Evolutionary conservation across 257 asterid species (phyloP), one percentile per base, ranked within the genome.

Genomic region (Nicotiana sylvestris): DNA sequence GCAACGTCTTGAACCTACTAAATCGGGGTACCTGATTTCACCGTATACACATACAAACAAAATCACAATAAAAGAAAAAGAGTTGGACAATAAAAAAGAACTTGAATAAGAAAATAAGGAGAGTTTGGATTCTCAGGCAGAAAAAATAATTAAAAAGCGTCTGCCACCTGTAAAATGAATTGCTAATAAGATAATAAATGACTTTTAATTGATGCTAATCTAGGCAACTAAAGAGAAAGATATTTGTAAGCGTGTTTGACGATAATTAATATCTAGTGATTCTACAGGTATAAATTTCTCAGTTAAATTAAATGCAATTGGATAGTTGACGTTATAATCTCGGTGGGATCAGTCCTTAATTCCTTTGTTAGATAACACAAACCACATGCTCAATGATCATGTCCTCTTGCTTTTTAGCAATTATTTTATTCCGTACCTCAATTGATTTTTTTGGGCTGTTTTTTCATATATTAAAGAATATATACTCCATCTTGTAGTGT

Each of bases 321-420:
- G 77, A 77, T 16, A 30, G 82, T n/a, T 76, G 82, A 62, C 43
- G 43, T 46, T 43, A 21, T 51, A 1, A 30, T 83, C 51, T 78
- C 62, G 67, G 13, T 18, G 53, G 13, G 68, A 65, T 33, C 51
- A 35, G 39, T 4, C 61, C 33, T 21, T 32, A 25, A 33, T 53
- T 25, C 25, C 25, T 32, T 78, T 1, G 25, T 60, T 17, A 61
- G 57, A 83, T 80, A 69, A 60, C 69, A 68, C 49, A 64, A 74
- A 74, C 35, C 84, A 84, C 86, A 32, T 84, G 81, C 30, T 58
- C 29, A 29, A 84, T 80, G 81, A 84, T 84, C 61, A 69, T 33
- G 43, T 70, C 57, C 60, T 61, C 70, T 70, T 13, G 53, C 56
- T 15, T 83, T 6, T 49, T 25, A 49, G 25, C 16, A 27, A 27